These are phyloP conservation scores for Russula abietina DNA, from an alignment of 768 basidiomycete genomes.

Conservation along the genomic window DNA sequence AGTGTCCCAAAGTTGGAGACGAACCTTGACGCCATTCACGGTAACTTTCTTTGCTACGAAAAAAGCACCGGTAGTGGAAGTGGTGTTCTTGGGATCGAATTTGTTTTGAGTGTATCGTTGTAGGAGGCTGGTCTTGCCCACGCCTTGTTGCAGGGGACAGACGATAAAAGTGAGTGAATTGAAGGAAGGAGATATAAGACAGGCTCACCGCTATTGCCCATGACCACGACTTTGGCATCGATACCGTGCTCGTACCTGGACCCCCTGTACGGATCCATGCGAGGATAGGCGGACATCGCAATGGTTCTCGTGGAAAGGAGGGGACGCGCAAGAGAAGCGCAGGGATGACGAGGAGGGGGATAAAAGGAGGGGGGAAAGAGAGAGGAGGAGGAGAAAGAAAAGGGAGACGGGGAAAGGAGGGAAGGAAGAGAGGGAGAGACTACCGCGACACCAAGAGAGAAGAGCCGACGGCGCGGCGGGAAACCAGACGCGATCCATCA, in stretches of 20 bases:
- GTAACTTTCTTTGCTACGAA: conserved; percentile 91
- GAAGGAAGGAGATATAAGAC: conserved; percentile 1
- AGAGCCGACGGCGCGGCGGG: neutral
- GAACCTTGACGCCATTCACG: conserved; percentile 79
- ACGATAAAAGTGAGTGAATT: neutral
- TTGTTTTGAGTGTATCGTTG: conserved; percentile 87
- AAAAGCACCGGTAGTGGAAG: conserved; percentile 87
- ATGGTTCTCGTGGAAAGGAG: conserved; percentile 24
- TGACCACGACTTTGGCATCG: conserved; percentile 93
- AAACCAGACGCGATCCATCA: neutral
- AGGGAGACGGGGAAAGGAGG: conserved; percentile 14
- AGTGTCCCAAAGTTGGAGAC: conserved; percentile 88
- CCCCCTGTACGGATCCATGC: conserved; percentile 59
- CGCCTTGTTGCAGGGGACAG: conserved; percentile 43
- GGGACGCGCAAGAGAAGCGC: conserved; percentile 38
- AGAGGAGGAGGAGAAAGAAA: conserved; percentile 30
- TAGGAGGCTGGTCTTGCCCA: conserved; percentile 89
- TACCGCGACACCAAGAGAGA: conserved; percentile 2
- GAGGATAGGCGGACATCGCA: conserved; percentile 52
- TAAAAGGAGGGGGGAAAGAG: conserved; percentile 22
- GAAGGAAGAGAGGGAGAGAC: conserved; percentile 32
- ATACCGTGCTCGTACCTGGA: conserved; percentile 76
- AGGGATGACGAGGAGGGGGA: conserved; percentile 32
- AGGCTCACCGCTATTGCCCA: conserved; percentile 67
- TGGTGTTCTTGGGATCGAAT: conserved; percentile 83